Evolutionary conservation across 1,139 yeast species (phyloP).

Genomic region (Suhomyces kunorum): DNA sequence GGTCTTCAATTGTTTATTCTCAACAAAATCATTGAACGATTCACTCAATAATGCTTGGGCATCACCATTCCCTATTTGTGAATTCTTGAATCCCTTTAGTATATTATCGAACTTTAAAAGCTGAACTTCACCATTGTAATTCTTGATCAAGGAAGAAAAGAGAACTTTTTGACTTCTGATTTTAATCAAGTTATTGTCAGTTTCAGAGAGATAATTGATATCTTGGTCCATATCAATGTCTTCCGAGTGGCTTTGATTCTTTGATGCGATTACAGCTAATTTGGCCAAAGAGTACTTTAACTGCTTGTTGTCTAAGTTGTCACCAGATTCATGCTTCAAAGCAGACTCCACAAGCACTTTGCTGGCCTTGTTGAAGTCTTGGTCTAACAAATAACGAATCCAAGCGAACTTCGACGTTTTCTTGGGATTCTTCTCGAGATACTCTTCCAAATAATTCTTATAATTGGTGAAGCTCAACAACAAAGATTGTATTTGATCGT

Average conservation of each 20-base stretch:
- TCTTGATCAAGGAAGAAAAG: slow-evolving; percentile 31
- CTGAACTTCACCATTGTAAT: slow-evolving; percentile 24
- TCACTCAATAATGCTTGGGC: slow-evolving; percentile 27
- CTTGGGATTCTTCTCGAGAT: slow-evolving; percentile 48
- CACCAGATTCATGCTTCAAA: slow-evolving; percentile 31
- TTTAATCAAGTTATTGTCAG: slow-evolving; percentile 50
- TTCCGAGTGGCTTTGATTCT: slow-evolving; percentile 4
- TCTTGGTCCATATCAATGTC: slow-evolving; percentile 22
- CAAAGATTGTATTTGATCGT: slow-evolving; percentile 55
- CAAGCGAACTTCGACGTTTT: slow-evolving; percentile 65
- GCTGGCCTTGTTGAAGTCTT: slow-evolving; percentile 54
- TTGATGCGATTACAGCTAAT: slow-evolving; percentile 45
- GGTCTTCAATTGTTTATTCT: slow-evolving; percentile 42
- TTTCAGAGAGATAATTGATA: slow-evolving; percentile 27
- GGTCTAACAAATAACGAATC: slow-evolving; percentile 64
- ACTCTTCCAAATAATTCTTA: slow-evolving; percentile 50
- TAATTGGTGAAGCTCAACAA: slow-evolving; percentile 60
- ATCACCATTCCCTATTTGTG: slow-evolving; percentile 16
- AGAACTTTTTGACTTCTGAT: slow-evolving; percentile 52
- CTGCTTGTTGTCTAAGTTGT: slow-evolving; percentile 49
- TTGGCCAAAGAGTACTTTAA: slow-evolving; percentile 73
- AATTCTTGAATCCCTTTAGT: slow-evolving; percentile 26
- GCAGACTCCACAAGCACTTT: slow-evolving; percentile 46
- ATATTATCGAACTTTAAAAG: slow-evolving; percentile 23
- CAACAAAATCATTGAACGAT: slow-evolving; percentile 37